Base-by-base conservation (phyloP, 768 basidiomycete species). In the Brasilioporus rufonigricans region DNA sequence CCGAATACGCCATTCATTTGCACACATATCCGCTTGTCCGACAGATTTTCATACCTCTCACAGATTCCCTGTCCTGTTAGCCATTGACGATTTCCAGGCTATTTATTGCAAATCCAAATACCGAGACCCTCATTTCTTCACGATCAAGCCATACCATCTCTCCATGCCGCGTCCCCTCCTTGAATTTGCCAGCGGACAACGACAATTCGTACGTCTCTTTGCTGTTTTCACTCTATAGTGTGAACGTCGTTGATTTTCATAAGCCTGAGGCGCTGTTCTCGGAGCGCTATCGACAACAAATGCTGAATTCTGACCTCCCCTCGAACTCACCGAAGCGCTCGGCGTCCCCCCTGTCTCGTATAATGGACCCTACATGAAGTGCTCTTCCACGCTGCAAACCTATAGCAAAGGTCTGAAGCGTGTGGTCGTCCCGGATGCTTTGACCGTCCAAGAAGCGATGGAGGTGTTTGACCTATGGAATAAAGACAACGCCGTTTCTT, bases 11-110 rank as follows among this genome's bases (percentile, higher is more conserved):
- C 27, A 1, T 19, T 24, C 4, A 6, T 5, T 23, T 38, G 4
- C 19, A n/a, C 1, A 41, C 29, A 26, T 43, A 26, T 39, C 9
- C 1, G 11, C 6, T 18, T 4, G 19, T n/a, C 16, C 5, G 18
- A 32, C 35, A 27, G 16, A 21, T 46, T 38, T 21, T 36, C 44
- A 48, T 51, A 49, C n/a, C 26, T 47, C 47, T 21, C 50, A 11
- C 55, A 93, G 91, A 41, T 74, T 77, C 62, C 92, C 92, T 0
- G 87, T 96, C 2, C 67, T 97, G 7, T 73, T 95, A 29, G 93
- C 93, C 0, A 76, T 95, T 1, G 94, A 97, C 60, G 93, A 96
- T 61, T 84, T 91, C 68, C 94, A 96, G 68, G 79, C 91, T 0
- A 70, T 97, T 24, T 93, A 90, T 63, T 76, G 80, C 65, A 74